Evolutionary conservation across 2,329 filamentous ascomycete genomes (phyloP).

Genomic region (Bipolaris zeicola): DNA sequence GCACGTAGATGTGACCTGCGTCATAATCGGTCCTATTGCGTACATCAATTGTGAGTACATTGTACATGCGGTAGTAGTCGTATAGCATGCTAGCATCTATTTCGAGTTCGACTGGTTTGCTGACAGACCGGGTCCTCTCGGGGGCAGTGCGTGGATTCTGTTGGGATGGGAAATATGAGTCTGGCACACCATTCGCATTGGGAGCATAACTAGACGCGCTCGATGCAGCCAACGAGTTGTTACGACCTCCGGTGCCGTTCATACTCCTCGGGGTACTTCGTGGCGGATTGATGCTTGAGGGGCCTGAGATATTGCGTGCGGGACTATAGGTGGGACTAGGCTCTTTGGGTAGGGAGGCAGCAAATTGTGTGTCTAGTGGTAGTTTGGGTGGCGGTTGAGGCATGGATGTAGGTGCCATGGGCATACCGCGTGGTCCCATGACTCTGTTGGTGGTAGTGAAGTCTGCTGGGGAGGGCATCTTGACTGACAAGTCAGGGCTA

Average conservation of each 20-base stretch:
- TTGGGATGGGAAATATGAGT: constrained; percentile 52
- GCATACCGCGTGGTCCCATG: constrained; percentile 61
- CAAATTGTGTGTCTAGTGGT: constrained; percentile 57
- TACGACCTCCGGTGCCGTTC: constrained; percentile 61
- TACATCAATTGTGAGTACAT: constrained; percentile 83
- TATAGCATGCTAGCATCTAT: constrained; percentile 74
- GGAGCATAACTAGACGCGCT: constrained; percentile 47
- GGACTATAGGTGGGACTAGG: constrained; percentile 80
- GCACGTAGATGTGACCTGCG: constrained; percentile 83
- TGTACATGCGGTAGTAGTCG: constrained; percentile 70
- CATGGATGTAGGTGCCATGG: constrained; percentile 36
- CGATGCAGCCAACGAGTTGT: constrained; percentile 58
- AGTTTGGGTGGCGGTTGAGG: constrained; percentile 52
- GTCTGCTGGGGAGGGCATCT: constrained; percentile 52
- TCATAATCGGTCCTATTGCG: constrained; percentile 81
- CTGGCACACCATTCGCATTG: constrained; percentile 39
- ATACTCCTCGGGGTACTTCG: constrained; percentile 68
- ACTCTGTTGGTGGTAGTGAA: constrained; percentile 43
- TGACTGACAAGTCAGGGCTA: constrained; percentile 42
- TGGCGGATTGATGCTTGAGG: constrained; percentile 68
- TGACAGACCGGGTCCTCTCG: constrained; percentile 49
- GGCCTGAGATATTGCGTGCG: constrained; percentile 71
- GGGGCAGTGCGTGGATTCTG: constrained; percentile 20
- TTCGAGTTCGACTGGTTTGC: constrained; percentile 61
- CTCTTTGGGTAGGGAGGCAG: constrained; percentile 68